Percentiles rank a stretch among this genome's conserved stretches.
Evolutionary conservation across 352 stramenopile genomes (phyloP).

Genomic region (Phytopythium ostracodes): DNA sequence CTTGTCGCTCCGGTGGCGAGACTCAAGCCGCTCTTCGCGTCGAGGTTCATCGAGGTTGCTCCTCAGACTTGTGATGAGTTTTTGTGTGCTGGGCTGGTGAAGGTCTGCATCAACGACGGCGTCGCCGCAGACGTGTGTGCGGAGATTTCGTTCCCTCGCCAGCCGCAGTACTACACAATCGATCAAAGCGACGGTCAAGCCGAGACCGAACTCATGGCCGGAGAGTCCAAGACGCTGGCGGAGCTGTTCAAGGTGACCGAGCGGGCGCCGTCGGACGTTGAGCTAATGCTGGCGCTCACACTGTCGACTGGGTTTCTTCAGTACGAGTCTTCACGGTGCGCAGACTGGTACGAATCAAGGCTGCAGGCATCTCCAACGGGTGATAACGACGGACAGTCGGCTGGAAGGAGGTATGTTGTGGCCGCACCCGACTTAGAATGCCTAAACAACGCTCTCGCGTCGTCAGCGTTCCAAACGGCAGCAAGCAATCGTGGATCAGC

Average conservation of each 20-base stretch:
- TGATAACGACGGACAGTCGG: background rate
- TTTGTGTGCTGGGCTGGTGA: slow-evolving; percentile 11
- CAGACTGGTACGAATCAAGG: background rate
- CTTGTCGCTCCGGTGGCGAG: slow-evolving; percentile 15
- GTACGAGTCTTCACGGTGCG: background rate
- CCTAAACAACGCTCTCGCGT: slow-evolving; percentile 17
- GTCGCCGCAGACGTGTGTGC: slow-evolving; percentile 12
- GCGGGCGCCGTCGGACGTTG: background rate
- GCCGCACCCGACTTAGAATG: slow-evolving; percentile 17
- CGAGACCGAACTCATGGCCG: background rate
- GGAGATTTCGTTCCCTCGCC: slow-evolving; percentile 16
- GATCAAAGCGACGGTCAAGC: background rate
- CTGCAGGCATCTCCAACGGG: background rate
- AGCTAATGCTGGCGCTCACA: slow-evolving; percentile 1
- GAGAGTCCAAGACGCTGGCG: background rate
- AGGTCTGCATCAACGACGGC: slow-evolving; percentile 30
- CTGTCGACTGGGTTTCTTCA: background rate
- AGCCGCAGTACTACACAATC: background rate
- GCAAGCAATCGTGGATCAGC: slow-evolving; percentile 2
- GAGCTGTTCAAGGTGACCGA: background rate
- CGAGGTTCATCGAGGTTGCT: slow-evolving; percentile 22
- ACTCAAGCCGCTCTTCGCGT: slow-evolving; percentile 26
- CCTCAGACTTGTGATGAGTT: background rate
- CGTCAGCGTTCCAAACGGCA: slow-evolving; percentile 7
- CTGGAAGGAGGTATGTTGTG: slow-evolving; percentile 4